These are phyloP conservation scores for Suhomyces kunorum DNA, from an alignment of 1,139 yeast species.

Conservation along the genomic window DNA sequence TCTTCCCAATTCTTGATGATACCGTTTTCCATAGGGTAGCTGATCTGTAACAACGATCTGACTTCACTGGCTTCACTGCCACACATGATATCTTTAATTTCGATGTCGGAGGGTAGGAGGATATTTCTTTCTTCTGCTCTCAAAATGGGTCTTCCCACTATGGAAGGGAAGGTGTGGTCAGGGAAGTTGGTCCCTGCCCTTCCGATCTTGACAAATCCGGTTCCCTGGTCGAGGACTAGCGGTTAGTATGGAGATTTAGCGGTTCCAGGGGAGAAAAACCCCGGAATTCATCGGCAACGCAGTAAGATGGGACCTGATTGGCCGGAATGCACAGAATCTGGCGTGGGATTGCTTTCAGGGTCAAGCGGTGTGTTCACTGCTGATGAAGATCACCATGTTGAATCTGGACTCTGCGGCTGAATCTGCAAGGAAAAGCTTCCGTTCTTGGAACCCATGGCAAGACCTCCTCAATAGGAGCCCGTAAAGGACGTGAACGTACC, in stretches of 20 bases:
- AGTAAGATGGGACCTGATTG: not conserved
- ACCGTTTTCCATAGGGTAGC: conserved; percentile 99
- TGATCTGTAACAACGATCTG: conserved; percentile 83
- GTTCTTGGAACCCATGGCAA: not conserved
- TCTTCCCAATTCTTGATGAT: conserved; percentile 98
- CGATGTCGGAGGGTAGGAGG: conserved; percentile 56
- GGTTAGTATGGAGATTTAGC: conserved; percentile 18
- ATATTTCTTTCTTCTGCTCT: conserved; percentile 90
- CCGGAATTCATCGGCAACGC: too few relatives aligned
- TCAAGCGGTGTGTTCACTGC: too few relatives aligned
- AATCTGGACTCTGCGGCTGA: too few relatives aligned
- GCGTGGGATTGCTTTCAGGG: too few relatives aligned
- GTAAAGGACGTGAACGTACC: conserved; percentile 44
- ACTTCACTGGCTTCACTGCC: conserved; percentile 95
- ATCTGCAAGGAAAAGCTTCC: not conserved
- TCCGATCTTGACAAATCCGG: conserved; percentile 95
- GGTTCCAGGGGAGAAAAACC: not conserved
- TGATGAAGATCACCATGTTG: too few relatives aligned
- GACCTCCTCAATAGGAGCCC: not conserved
- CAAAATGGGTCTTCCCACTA: conserved; percentile 95
- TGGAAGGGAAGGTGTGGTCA: conserved; percentile 96
- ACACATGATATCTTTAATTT: conserved; percentile 92
- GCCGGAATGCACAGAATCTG: not conserved
- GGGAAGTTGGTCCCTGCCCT: conserved; percentile 98
- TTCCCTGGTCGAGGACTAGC: conserved; percentile 95